Conservation (phyloP, 2,329 filamentous ascomycete species). For the Hymenoscyphus repandus region DNA sequence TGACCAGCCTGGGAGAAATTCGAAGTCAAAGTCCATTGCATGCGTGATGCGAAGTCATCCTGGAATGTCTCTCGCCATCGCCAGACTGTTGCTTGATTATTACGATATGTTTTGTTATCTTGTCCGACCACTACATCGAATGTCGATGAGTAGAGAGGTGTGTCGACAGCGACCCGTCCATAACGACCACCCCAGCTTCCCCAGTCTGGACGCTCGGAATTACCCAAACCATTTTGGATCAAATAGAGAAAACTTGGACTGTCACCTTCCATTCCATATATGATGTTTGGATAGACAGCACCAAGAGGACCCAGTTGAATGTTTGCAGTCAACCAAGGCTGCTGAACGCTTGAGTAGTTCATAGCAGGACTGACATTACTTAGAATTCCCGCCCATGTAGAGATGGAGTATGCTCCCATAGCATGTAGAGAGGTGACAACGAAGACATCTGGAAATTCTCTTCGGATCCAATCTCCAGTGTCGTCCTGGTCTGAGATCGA, state of each 20-base stretch:
- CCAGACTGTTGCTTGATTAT: conserved; percentile 45
- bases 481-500: conserved; percentile 46
- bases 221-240: conserved; percentile 35
- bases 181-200: conserved; percentile 38
- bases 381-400: conserved; percentile 42
- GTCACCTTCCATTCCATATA: conserved; percentile 41
- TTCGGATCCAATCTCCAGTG: conserved; percentile 41
- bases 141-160: conserved; percentile 25
- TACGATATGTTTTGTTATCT: conserved; percentile 26
- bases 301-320: conserved; percentile 42
- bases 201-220: conserved; percentile 33
- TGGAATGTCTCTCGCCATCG: conserved; percentile 44
- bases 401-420: conserved; percentile 41
- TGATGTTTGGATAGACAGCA: conserved; percentile 33
- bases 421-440: conserved; percentile 42
- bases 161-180: conserved; percentile 14
- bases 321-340: conserved; percentile 39
- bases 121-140: conserved; percentile 29
- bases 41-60: conserved; percentile 43
- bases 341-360: conserved; percentile 36
- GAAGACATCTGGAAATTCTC: conserved; percentile 39
- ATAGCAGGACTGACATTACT: conserved; percentile 32
- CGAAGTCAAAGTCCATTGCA: conserved; percentile 39
- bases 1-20: conserved; percentile 34
- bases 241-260: conserved; percentile 35